These are phyloP conservation scores for Mayamaea pseudoterrestris DNA, from an alignment of 108 stramenopile genomes.

Conservation along the genomic window DNA sequence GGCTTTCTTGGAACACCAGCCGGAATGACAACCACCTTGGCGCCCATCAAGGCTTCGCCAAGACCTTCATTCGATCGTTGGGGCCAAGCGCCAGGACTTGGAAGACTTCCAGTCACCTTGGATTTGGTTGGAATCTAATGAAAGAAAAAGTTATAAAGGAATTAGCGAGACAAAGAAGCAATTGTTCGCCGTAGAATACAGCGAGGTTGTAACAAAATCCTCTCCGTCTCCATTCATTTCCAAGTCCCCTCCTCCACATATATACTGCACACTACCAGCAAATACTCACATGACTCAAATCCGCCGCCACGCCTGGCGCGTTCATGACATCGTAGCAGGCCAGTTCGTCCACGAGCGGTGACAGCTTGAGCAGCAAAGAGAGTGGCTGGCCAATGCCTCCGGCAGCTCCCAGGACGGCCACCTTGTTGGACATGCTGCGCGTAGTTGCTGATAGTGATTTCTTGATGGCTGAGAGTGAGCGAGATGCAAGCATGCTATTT, in stretches of 20 bases:
- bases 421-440: constrained; percentile 27
- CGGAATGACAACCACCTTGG: constrained; percentile 96
- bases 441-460: constrained; percentile 1
- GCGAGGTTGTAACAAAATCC: too few species aligned
- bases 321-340: constrained; percentile 86
- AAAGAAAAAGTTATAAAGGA: not conserved
- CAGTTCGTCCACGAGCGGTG: constrained; percentile 68
- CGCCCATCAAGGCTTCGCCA: constrained; percentile 62
- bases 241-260: too few species aligned
- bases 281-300: constrained; percentile 69
- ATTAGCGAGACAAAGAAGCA: not conserved
- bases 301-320: constrained; percentile 97
- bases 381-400: constrained; percentile 99
- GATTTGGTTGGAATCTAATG: constrained; percentile 16
- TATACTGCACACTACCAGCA: not conserved
- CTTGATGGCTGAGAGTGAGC: not conserved
- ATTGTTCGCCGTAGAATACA: too few species aligned
- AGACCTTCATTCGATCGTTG: constrained; percentile 50
- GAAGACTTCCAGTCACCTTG: constrained; percentile 49
- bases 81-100: constrained; percentile 64
- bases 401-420: constrained; percentile 89
- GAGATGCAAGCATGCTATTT: not conserved
- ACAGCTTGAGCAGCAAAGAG: constrained; percentile 91
- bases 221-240: too few species aligned
- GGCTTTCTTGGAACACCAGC: constrained; percentile 99